Percentiles rank a stretch among this genome's conserved stretches.
phyloP scores from a whole-genome alignment of 2,329 filamentous ascomycete species.

The Colletotrichum sp. region DNA sequence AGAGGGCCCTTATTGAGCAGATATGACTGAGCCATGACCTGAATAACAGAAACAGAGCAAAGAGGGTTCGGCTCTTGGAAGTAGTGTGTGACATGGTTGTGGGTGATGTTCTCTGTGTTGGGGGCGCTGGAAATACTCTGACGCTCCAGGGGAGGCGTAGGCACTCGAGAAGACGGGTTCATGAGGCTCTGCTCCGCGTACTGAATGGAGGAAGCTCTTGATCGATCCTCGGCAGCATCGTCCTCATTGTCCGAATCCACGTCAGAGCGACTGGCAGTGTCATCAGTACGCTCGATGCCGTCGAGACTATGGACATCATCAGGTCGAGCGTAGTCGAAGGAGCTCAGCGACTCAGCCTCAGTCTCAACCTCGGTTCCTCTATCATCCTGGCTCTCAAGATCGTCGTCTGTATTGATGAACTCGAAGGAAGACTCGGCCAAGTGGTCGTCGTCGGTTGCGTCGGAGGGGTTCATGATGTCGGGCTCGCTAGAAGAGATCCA shows the following conservation, averaged over 20 bases:
- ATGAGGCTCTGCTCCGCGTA: conserved; percentile 55
- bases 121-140: conserved; percentile 13
- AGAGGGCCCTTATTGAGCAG: conserved; percentile 50
- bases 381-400: conserved; percentile 58
- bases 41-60: conserved; percentile 44
- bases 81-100: conserved; percentile 49
- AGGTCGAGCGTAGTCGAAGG: conserved; percentile 51
- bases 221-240: conserved; percentile 26
- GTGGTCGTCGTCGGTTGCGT: conserved; percentile 45
- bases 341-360: conserved; percentile 53
- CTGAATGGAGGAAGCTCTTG: conserved; percentile 44
- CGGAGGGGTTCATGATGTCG: conserved; percentile 57
- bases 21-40: conserved; percentile 52
- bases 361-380: conserved; percentile 46
- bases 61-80: conserved; percentile 28
- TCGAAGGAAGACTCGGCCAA: conserved; percentile 63
- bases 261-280: conserved; percentile 24
- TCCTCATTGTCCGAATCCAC: conserved; percentile 14
- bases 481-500: conserved; percentile 64
- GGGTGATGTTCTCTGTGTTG: conserved; percentile 36
- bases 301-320: conserved; percentile 59
- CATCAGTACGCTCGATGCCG: conserved; percentile 52
- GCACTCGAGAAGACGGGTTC: conserved; percentile 39
- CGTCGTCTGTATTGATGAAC: conserved; percentile 58
- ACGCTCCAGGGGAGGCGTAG: neutral